Percentiles rank a stretch among this genome's conserved stretches.
phyloP scores from a whole-genome alignment of 176 grass and related monocot genomes.

The Oryza nivara region DNA sequence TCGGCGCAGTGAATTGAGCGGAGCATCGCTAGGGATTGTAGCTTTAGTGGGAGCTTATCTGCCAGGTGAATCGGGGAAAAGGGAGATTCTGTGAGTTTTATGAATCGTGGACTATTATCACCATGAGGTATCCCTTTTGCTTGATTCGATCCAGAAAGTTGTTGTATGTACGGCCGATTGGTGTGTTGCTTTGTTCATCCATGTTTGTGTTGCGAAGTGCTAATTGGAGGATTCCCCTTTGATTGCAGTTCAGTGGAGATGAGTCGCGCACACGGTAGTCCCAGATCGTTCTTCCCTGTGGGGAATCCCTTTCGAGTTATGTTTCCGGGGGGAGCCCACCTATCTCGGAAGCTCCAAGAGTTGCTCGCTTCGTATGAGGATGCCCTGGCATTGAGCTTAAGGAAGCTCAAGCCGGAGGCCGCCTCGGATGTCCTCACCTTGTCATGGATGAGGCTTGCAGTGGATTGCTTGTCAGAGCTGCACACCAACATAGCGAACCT shows the following conservation, averaged over 20 bases:
- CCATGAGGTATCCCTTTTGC: background rate
- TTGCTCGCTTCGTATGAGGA: slow-evolving; percentile 61
- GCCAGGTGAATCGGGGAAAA: slow-evolving; percentile 13
- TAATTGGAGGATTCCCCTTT: slow-evolving; percentile 9
- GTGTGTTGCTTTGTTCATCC: background rate
- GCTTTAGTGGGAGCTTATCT: background rate
- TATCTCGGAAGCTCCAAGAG: slow-evolving; percentile 55
- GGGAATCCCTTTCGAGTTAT: slow-evolving; percentile 67
- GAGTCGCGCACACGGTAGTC: slow-evolving; percentile 60
- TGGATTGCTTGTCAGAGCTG: slow-evolving; percentile 57
- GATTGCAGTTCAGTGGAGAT: slow-evolving; percentile 55
- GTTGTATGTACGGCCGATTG: background rate
- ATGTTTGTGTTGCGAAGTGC: background rate
- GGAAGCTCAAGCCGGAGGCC: slow-evolving; percentile 61
- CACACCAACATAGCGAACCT: slow-evolving; percentile 61
- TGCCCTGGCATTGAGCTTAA: slow-evolving; percentile 53
- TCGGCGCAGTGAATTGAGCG: background rate
- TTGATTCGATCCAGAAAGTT: background rate
- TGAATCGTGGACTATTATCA: background rate
- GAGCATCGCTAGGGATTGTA: background rate
- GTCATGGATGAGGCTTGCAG: slow-evolving; percentile 64
- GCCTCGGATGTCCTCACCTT: slow-evolving; percentile 59
- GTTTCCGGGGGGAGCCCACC: slow-evolving; percentile 44
- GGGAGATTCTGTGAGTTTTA: background rate
- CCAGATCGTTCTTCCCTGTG: slow-evolving; percentile 51